Conservation (phyloP, 2,329 filamentous ascomycete genomes). For the Talaromyces sp. region DNA sequence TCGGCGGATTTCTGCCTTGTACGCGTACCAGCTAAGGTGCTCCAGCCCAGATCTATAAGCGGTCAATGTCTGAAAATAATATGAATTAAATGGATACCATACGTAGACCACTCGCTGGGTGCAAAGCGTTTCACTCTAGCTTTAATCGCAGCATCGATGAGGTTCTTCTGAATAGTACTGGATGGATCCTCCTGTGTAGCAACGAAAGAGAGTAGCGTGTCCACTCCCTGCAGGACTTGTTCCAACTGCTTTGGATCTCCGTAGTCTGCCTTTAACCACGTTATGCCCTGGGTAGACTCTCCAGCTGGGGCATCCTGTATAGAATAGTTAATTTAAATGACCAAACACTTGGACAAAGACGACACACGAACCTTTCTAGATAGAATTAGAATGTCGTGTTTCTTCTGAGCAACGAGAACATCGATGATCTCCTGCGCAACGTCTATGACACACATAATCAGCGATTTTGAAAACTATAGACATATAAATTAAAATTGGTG, state of each 20-base stretch:
- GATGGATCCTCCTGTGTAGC: conserved; percentile 14
- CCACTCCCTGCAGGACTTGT: conserved; percentile 40
- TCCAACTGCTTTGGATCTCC: conserved; percentile 34
- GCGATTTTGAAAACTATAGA: conserved; percentile 2
- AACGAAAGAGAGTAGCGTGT: conserved; percentile 54
- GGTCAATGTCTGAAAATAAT: conserved; percentile 1
- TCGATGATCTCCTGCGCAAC: conserved; percentile 53
- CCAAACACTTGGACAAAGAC: not conserved
- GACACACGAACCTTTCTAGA: conserved; percentile 39
- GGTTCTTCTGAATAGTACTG: conserved; percentile 25
- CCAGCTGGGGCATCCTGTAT: conserved; percentile 19
- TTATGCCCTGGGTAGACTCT: not conserved
- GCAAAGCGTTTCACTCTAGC: conserved; percentile 40
- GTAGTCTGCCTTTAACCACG: conserved; percentile 45
- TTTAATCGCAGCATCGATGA: conserved; percentile 37
- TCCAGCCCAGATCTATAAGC: conserved; percentile 24
- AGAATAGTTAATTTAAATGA: not conserved
- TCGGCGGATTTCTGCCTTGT: conserved; percentile 47
- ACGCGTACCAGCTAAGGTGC: conserved; percentile 46
- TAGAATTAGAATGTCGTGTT: conserved; percentile 52
- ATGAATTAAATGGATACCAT: conserved; percentile 1
- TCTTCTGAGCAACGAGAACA: conserved; percentile 43
- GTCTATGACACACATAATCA: conserved; percentile 32
- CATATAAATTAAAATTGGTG: not conserved
- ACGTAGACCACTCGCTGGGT: conserved; percentile 34